Conservation (phyloP, 495 filamentous ascomycete genomes). For the Xylaria bambusicola region DNA sequence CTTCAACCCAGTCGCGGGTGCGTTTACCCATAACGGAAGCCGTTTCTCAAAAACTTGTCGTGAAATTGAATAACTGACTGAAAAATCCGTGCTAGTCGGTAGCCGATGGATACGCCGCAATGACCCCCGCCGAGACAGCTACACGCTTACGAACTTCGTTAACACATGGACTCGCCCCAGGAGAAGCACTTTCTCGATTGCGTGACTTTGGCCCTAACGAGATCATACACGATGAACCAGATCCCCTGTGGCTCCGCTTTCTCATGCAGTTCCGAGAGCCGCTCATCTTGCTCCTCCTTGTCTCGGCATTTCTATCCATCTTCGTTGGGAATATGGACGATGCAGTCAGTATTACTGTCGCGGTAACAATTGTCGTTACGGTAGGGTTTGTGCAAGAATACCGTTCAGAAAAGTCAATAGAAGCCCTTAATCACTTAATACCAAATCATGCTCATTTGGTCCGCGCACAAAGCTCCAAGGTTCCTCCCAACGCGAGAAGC, state of each 20-base stretch:
- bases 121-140: constrained; percentile 76
- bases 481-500: constrained; percentile 31
- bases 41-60: constrained; percentile 14
- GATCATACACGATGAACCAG: constrained; percentile 87
- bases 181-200: constrained; percentile 77
- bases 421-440: constrained; percentile 89
- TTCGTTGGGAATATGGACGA: constrained; percentile 95
- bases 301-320: constrained; percentile 85
- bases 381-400: constrained; percentile 98
- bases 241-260: constrained; percentile 93
- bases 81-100: constrained; percentile 33
- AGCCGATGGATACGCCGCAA: constrained; percentile 56
- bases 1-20: constrained; percentile 52
- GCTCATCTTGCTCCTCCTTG: constrained; percentile 83
- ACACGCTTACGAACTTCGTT: constrained; percentile 80
- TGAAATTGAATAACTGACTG: neutral
- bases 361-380: constrained; percentile 94
- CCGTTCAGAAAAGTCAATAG: constrained; percentile 94
- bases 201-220: constrained; percentile 88
- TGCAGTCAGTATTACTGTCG: constrained; percentile 90
- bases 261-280: constrained; percentile 95
- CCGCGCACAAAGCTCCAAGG: constrained; percentile 52
- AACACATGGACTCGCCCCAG: constrained; percentile 72
- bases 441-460: constrained; percentile 94
- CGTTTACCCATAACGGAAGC: too few relatives aligned